phyloP scores from a whole-genome alignment of 495 filamentous ascomycete genomes.

The Annulohypoxylon stygium region DNA sequence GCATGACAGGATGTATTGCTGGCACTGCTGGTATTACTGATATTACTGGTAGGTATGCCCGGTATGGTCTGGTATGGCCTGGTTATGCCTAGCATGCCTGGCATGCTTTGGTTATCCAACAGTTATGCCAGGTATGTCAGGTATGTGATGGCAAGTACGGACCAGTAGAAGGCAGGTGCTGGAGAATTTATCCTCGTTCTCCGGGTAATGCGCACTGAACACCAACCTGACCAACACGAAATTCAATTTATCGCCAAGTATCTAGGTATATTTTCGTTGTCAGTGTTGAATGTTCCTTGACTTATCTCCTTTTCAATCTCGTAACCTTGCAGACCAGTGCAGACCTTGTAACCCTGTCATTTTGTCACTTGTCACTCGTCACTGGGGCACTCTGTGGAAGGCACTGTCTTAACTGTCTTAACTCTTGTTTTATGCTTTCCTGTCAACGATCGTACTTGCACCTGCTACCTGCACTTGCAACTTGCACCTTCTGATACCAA shows the following conservation, averaged over 20 bases:
- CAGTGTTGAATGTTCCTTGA: neutral
- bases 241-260: conserved; percentile 24
- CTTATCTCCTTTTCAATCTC: conserved; percentile 10
- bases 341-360: conserved; percentile 2
- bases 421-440: conserved; percentile 2
- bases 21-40: neutral
- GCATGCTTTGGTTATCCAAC: too few relatives aligned
- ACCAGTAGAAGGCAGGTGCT: neutral
- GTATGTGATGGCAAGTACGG: neutral
- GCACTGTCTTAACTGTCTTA: neutral
- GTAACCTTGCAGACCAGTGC: neutral
- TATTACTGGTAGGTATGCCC: neutral
- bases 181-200: conserved; percentile 24
- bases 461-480: neutral
- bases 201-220: conserved; percentile 36
- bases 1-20: neutral
- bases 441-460: conserved; percentile 5
- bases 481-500: conserved; percentile 15
- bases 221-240: conserved; percentile 15
- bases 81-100: too few relatives aligned
- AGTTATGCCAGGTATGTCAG: too few relatives aligned
- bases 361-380: conserved; percentile 1
- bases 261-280: neutral
- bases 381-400: neutral
- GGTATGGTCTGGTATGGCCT: neutral